A percentile compares a stretch with the other conserved stretches of the same genome.
Evolutionary conservation across 371 early-diverging fungal genomes (phyloP).

Genomic region (Circinella minor): DNA sequence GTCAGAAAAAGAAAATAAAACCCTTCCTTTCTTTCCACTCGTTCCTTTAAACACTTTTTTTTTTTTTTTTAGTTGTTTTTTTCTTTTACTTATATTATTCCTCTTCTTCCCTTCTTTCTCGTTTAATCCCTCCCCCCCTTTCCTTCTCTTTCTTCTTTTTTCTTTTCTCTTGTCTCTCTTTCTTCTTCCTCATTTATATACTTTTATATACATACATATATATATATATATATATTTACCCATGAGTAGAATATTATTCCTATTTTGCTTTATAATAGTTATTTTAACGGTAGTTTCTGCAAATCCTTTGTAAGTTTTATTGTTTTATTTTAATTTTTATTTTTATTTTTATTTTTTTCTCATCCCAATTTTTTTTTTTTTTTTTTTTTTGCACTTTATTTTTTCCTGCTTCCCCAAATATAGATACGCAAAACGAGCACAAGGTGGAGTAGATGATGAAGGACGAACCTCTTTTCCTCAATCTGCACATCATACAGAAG

Average conservation of each 20-base stretch:
- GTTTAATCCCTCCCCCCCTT: background rate
- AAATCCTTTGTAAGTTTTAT: background rate
- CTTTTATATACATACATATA: too few species aligned
- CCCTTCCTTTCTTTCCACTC: conserved; percentile 4
- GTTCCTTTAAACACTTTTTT: background rate
- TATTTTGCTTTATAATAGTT: conserved; percentile 8
- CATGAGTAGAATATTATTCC: conserved; percentile 5
- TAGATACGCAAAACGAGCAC: conserved; percentile 10
- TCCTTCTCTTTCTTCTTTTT: background rate
- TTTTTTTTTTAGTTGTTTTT: conserved; percentile 5
- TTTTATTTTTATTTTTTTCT: background rate
- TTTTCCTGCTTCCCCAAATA: background rate
- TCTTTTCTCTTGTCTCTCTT: too few species aligned
- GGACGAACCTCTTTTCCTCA: conserved; percentile 9
- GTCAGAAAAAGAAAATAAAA: conserved; percentile 11
- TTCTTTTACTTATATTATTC: background rate
- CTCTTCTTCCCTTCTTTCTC: conserved; percentile 7
- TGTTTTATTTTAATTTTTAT: too few species aligned
- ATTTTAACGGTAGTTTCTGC: background rate
- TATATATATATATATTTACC: background rate
- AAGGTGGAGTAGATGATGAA: background rate
- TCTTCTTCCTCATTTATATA: too few species aligned
- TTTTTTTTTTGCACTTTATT: too few species aligned
- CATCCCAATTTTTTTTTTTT: too few species aligned
- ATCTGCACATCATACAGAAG: conserved; percentile 12